These are phyloP conservation scores for Colletotrichum liriopes DNA, from an alignment of 2,329 filamentous ascomycete species.

Conservation along the genomic window DNA sequence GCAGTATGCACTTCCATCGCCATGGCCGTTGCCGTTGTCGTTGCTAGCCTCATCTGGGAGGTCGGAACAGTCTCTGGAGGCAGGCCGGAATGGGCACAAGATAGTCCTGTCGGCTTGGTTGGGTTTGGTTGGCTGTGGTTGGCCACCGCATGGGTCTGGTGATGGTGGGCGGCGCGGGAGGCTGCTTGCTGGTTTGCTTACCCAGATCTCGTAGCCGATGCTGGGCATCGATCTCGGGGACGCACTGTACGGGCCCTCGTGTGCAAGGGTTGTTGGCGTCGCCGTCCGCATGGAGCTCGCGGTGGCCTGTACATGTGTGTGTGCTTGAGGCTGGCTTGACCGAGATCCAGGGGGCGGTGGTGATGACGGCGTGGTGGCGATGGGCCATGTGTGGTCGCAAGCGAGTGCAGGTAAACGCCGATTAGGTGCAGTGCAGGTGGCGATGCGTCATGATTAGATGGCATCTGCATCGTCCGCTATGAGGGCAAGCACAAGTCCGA, in stretches of 20 bases:
- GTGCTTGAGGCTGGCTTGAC: conserved; percentile 2
- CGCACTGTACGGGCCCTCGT: conserved; percentile 27
- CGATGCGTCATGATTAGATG: conserved; percentile 40
- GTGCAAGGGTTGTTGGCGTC: conserved; percentile 2
- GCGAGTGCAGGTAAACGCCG: neutral
- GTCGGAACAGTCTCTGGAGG: neutral
- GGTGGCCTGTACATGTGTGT: neutral
- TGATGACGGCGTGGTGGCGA: conserved; percentile 7
- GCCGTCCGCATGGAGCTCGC: conserved; percentile 12
- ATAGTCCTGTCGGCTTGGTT: neutral
- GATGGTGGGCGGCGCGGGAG: conserved; percentile 25
- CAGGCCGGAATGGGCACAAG: neutral
- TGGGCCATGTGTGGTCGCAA: conserved; percentile 21
- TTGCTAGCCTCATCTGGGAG: neutral
- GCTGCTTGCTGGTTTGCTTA: conserved; percentile 32
- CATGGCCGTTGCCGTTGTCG: conserved; percentile 1
- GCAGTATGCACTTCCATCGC: conserved; percentile 6
- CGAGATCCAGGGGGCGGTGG: conserved; percentile 18
- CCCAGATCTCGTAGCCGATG: conserved; percentile 36
- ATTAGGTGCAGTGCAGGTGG: conserved; percentile 6
- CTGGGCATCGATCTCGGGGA: conserved; percentile 34
- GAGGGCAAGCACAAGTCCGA: conserved; percentile 23
- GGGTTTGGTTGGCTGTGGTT: neutral
- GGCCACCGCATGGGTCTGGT: conserved; percentile 3
- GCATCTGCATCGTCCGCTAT: conserved; percentile 36